Base-by-base conservation (phyloP, 371 early-diverging fungal genomes). In the Thermomucor indicae-seudaticae region DNA sequence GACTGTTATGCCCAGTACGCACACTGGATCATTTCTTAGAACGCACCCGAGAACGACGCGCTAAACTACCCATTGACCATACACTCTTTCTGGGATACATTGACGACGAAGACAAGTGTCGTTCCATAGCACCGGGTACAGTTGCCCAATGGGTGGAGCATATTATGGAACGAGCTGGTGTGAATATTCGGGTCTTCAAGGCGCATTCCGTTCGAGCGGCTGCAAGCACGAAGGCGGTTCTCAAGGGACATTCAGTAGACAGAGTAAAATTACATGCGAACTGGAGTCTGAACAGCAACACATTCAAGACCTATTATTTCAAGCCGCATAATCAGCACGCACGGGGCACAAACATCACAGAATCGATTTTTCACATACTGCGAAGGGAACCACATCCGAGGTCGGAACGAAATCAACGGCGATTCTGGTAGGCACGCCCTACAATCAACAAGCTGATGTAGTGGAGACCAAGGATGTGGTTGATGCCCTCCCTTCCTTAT, bases 201-300 rank as follows among this genome's bases (percentile, higher is more conserved):
- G 34, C 52, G 4, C 52, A 51, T 34, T 29, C 43, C 16, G 44
- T 32, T 5, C 29, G 45, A 8, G 3, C 44, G 31, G 52, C 40
- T 12, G 31, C 38, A 3, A 51, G 44, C 35, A 51, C 52, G 10
- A 43, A 43, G 20, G 52, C 52, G 10, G 38, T 28, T 24, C 20
- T 43, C 3, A 8, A 22, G 3, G 44, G 43, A 27, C 10, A 42
- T 3, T 5, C 30, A 0, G n/a, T 24, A 4, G 14, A n/a, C 1
- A 30, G 23, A 34, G 24, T 47, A 25, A 39, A 41, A 19, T 8
- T 23, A 27, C 53, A 46, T 5, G 47, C 37, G 3, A 34, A 53
- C 40, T 53, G 53, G 53, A 53, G 46, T 19, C 7, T 23, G 22
- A 20, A 31, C 27, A 28, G 17, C 16, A 17, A 30, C 14, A 53